Evolutionary conservation across 805 yeast species (phyloP).

Genomic region (Blastobotrys chiropterorum): DNA sequence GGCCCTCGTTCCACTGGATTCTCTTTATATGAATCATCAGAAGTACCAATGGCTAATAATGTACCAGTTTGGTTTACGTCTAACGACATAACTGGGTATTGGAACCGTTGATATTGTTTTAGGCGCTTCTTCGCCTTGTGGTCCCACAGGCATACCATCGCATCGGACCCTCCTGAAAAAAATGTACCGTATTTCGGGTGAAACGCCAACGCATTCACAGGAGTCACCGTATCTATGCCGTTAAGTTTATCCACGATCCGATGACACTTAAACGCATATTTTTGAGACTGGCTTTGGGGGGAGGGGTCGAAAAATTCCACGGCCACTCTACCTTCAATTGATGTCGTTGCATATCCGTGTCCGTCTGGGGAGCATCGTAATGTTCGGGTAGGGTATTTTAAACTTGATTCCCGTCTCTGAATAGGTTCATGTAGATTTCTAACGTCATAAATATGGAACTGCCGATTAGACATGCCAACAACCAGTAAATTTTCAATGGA

Average conservation of each 20-base stretch:
- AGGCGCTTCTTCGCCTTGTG: slow-evolving; percentile 39
- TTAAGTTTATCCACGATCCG: slow-evolving; percentile 29
- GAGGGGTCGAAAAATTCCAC: slow-evolving; percentile 58
- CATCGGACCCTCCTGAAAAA: slow-evolving; percentile 50
- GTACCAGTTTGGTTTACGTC: slow-evolving; percentile 31
- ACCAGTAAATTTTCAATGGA: slow-evolving; percentile 40
- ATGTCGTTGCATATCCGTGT: slow-evolving; percentile 56
- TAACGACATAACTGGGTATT: slow-evolving; percentile 38
- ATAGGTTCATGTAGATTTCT: slow-evolving; percentile 42
- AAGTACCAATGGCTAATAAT: slow-evolving; percentile 40
- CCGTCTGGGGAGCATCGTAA: slow-evolving; percentile 49
- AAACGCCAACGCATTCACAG: slow-evolving; percentile 45
- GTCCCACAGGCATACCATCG: slow-evolving; percentile 47
- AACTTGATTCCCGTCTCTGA: slow-evolving; percentile 53
- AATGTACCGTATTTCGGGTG: slow-evolving; percentile 35
- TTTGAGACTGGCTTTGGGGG: slow-evolving; percentile 35
- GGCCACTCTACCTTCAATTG: slow-evolving; percentile 79
- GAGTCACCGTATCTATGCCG: slow-evolving; percentile 48
- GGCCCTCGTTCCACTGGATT: slow-evolving; percentile 12
- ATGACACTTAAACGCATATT: slow-evolving; percentile 82
- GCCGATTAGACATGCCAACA: slow-evolving; percentile 48
- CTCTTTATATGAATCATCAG: slow-evolving; percentile 45
- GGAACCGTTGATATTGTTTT: slow-evolving; percentile 34
- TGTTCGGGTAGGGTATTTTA: slow-evolving; percentile 58
- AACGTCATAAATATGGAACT: slow-evolving; percentile 52